phyloP scores from a whole-genome alignment of 192 early-diverging fungal genomes.

The Backusella circina region DNA sequence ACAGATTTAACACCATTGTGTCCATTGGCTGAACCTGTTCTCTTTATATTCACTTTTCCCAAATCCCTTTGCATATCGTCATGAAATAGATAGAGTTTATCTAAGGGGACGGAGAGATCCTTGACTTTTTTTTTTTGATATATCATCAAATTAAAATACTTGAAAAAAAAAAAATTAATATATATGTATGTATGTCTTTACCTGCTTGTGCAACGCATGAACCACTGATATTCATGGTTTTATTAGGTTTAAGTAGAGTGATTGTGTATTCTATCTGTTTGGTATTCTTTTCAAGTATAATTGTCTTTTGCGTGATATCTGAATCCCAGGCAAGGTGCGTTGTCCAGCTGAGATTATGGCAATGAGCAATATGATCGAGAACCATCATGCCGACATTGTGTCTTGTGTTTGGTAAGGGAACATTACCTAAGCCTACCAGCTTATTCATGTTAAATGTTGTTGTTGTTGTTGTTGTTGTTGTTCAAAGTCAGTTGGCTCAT shows the following conservation, averaged over 20 bases:
- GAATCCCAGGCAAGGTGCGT: slow-evolving; percentile 26
- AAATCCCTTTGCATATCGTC: slow-evolving; percentile 70
- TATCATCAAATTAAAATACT: too few relatives aligned
- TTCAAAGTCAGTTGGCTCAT: neutral
- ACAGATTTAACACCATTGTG: slow-evolving; percentile 76
- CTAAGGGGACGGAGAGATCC: slow-evolving; percentile 37
- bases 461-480: too few relatives aligned
- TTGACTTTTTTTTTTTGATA: slow-evolving; percentile 20
- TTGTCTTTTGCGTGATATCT: neutral
- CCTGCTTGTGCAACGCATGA: slow-evolving; percentile 56
- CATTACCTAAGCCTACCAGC: slow-evolving; percentile 75
- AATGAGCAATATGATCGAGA: slow-evolving; percentile 48
- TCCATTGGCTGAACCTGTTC: slow-evolving; percentile 61
- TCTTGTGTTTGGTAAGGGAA: slow-evolving; percentile 55
- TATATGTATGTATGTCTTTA: slow-evolving; percentile 10
- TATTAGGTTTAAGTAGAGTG: slow-evolving; percentile 57
- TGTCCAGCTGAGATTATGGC: slow-evolving; percentile 41
- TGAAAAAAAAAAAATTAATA: neutral
- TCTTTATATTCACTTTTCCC: slow-evolving; percentile 57
- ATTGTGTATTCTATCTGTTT: slow-evolving; percentile 23
- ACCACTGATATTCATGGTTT: slow-evolving; percentile 69
- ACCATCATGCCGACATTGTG: slow-evolving; percentile 74
- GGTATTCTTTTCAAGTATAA: slow-evolving; percentile 16
- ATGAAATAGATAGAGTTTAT: slow-evolving; percentile 59
- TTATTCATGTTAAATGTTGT: slow-evolving; percentile 17